Evolutionary conservation across 2,329 filamentous ascomycete genomes (phyloP), one percentile per base, ranked within the genome.

Genomic region (Alternaria viburni): DNA sequence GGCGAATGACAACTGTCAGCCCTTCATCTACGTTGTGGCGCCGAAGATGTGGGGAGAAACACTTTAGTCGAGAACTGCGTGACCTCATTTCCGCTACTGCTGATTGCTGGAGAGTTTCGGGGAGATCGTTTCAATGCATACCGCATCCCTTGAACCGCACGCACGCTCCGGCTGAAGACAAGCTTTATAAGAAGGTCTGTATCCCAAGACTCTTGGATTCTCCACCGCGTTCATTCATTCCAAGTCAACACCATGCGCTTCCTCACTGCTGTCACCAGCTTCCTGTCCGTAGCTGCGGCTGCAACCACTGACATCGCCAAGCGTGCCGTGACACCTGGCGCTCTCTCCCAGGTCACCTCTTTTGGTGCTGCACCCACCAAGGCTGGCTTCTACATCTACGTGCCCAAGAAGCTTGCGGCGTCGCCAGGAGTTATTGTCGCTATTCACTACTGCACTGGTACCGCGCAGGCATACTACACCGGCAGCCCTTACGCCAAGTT

Each of bases 361-460:
- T 85, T 82, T 51, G 82, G 82, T 3, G 73, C 44, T 2, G 74
- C 46, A 57, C 81, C 83, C 11, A 84, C 82, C 23, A 69, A 84
- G 28, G 84, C 84, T 5, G 78, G 77, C 15, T 87, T 88, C 76
- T 86, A 84, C 79, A 85, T 88, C 61, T 84, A 85, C 59, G 82
- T 83, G 15, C 82, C 82, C 3, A 78, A 79, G 26, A 81, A 81
- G 61, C 80, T 85, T 25, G 79, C 81, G 3, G 54, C 80, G 2
- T 82, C 75, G 6, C 86, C 87, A 0, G 83, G 84, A 3, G 80
- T 88, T 46, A 75, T 88, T 13, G 86, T 88, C 44, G 87, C 85
- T 13, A 60, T 78, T 5, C 87, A 89, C 77, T 88, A 84, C 81
- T 89, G 88, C 77, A 81, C 83, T 51, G 87, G 87, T 25, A 83